These are phyloP conservation scores for Pichia insulana DNA, from an alignment of 805 yeast genomes.

Conservation along the genomic window DNA sequence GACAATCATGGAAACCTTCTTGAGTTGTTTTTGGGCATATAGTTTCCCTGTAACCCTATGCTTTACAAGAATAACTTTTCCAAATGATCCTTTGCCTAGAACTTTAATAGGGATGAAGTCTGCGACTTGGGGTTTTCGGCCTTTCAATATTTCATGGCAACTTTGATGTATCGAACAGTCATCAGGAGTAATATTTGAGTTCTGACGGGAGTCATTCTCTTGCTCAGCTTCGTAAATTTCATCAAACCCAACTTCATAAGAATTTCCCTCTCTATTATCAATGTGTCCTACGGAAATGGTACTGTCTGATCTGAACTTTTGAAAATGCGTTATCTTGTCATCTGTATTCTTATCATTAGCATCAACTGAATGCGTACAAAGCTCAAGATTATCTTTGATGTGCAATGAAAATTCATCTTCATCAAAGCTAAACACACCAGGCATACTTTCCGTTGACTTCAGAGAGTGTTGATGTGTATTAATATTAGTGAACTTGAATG, in stretches of 20 bases:
- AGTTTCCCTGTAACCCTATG: conserved; percentile 53
- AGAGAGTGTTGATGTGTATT: too few species aligned
- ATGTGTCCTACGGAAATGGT: conserved; percentile 25
- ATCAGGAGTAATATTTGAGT: conserved; percentile 4
- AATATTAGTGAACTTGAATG: too few species aligned
- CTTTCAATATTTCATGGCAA: conserved; percentile 8
- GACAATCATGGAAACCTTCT: conserved; percentile 72
- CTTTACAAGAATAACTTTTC: conserved; percentile 72
- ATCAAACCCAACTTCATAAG: conserved; percentile 42
- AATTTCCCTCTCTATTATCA: conserved; percentile 34
- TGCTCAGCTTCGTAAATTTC: conserved; percentile 27
- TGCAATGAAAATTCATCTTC: conserved; percentile 19
- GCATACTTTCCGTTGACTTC: conserved; percentile 11
- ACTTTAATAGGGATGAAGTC: conserved; percentile 74
- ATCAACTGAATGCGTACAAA: not conserved
- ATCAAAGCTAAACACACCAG: conserved; percentile 22
- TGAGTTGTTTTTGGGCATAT: conserved; percentile 80
- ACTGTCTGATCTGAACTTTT: conserved; percentile 24
- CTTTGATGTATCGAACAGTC: too few species aligned
- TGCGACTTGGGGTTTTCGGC: conserved; percentile 16
- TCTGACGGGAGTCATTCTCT: conserved; percentile 19
- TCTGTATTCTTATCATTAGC: conserved; percentile 2
- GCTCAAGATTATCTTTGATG: conserved; percentile 2
- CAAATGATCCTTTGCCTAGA: conserved; percentile 82
- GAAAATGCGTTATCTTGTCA: conserved; percentile 15